These are phyloP conservation scores for Globisporangium alternatum DNA, from an alignment of 352 stramenopile genomes.

Conservation along the genomic window DNA sequence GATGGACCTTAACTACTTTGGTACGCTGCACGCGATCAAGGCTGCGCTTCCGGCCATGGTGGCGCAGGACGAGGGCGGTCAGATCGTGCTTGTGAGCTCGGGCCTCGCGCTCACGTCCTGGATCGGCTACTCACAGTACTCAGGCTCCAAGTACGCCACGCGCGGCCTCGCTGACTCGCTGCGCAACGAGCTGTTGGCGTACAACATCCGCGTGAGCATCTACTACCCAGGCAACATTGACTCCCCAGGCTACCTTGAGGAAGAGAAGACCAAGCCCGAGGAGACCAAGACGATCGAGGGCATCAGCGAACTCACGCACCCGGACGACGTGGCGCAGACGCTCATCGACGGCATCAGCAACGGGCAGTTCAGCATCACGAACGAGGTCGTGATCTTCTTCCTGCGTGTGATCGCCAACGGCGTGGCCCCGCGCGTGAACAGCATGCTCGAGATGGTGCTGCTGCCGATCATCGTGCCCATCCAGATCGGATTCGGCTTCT, in stretches of 20 bases:
- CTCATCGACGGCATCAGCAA: conserved; percentile 63
- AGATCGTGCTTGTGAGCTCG: conserved; percentile 73
- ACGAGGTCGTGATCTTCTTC: conserved; percentile 74
- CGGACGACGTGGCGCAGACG: conserved; percentile 61
- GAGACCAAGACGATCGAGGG: conserved; percentile 80
- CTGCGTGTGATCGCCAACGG: conserved; percentile 73
- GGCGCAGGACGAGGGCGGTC: conserved; percentile 44
- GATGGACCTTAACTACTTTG: conserved; percentile 89
- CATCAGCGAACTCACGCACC: conserved; percentile 38
- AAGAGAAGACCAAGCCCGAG: conserved; percentile 71
- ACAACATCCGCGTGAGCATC: conserved; percentile 67
- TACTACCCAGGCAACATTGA: conserved; percentile 87
- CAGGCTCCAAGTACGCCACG: conserved; percentile 78
- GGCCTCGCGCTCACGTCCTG: conserved; percentile 70
- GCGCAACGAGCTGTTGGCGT: conserved; percentile 75
- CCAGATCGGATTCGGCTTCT: conserved; percentile 70
- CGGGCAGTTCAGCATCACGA: conserved; percentile 79
- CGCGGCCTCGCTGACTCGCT: conserved; percentile 75
- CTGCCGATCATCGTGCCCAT: conserved; percentile 62
- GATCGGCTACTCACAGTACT: conserved; percentile 83
- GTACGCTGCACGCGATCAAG: conserved; percentile 74
- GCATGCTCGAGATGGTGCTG: conserved; percentile 63
- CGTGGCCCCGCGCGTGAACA: conserved; percentile 69
- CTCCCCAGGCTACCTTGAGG: conserved; percentile 66
- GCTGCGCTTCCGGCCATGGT: conserved; percentile 80